Conservation (phyloP, 2,329 filamentous ascomycete genomes). For the Aspergillus sp. region DNA sequence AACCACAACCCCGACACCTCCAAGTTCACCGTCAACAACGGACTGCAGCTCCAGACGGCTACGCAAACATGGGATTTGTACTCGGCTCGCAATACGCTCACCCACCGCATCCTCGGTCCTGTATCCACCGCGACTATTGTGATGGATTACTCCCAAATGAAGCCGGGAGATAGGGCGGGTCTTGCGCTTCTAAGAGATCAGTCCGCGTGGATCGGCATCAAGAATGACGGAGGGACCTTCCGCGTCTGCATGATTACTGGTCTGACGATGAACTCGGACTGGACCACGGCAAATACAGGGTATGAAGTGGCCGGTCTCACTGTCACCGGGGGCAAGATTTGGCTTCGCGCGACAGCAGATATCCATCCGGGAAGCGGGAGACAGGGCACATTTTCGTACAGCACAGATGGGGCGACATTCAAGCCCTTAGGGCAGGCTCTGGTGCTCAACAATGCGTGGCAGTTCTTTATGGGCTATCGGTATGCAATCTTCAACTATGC, state of each 20-base stretch:
- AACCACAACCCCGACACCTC: conserved; percentile 60
- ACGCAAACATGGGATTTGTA: conserved; percentile 54
- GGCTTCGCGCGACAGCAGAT: conserved; percentile 39
- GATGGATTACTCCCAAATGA: conserved; percentile 51
- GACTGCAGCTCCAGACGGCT: conserved; percentile 50
- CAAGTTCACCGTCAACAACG: conserved; percentile 46
- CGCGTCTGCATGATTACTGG: conserved; percentile 37
- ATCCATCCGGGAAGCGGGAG: conserved; percentile 30
- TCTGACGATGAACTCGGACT: conserved; percentile 36
- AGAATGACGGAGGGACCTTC: conserved; percentile 27
- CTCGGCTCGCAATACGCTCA: conserved; percentile 43
- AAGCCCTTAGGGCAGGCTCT: conserved; percentile 33
- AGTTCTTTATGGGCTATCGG: conserved; percentile 51
- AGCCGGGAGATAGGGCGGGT: conserved; percentile 53
- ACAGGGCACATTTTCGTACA: conserved; percentile 43
- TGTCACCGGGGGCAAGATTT: conserved; percentile 27
- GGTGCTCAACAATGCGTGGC: conserved; percentile 44
- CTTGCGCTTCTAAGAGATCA: conserved; percentile 55
- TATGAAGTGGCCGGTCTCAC: conserved; percentile 19
- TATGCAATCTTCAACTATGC: conserved; percentile 54
- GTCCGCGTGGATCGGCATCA: conserved; percentile 53
- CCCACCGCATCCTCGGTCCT: conserved; percentile 42
- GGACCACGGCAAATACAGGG: conserved; percentile 33
- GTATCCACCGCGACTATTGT: conserved; percentile 49
- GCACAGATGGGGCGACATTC: conserved; percentile 43